These are phyloP conservation scores for Mollisiaceae sp. DNA, from an alignment of 2,329 filamentous ascomycete species.

Conservation along the genomic window DNA sequence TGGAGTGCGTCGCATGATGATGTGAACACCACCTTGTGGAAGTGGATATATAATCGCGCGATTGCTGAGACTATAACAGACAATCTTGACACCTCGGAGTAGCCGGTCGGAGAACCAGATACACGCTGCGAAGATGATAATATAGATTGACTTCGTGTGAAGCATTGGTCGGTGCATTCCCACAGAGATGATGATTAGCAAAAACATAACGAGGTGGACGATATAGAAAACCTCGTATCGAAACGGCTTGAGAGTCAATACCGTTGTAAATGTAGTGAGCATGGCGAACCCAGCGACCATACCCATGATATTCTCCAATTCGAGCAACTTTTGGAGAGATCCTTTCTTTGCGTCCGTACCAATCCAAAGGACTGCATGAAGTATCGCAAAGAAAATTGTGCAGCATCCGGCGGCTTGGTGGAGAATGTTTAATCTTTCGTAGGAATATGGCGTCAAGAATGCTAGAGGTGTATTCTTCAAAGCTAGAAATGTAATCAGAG, in stretches of 20 bases:
- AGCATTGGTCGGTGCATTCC: slow-evolving; percentile 58
- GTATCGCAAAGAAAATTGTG: slow-evolving; percentile 51
- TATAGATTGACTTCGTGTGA: slow-evolving; percentile 46
- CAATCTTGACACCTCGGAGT: slow-evolving; percentile 51
- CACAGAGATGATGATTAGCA: slow-evolving; percentile 52
- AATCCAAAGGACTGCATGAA: slow-evolving; percentile 53
- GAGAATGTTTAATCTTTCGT: slow-evolving; percentile 62
- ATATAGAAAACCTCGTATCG: slow-evolving; percentile 62
- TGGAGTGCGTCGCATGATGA: slow-evolving; percentile 56
- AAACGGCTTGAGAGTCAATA: slow-evolving; percentile 48
- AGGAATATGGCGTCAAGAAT: slow-evolving; percentile 57
- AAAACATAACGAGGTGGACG: slow-evolving; percentile 55
- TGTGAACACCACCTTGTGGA: slow-evolving; percentile 57
- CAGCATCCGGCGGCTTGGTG: slow-evolving; percentile 57
- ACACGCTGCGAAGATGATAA: slow-evolving; percentile 49
- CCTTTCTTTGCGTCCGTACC: slow-evolving; percentile 41
- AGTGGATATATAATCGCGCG: slow-evolving; percentile 58
- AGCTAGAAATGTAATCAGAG: slow-evolving; percentile 58
- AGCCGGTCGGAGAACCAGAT: slow-evolving; percentile 58
- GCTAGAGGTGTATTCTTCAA: slow-evolving; percentile 64
- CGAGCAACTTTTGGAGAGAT: slow-evolving; percentile 42
- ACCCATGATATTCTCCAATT: slow-evolving; percentile 51
- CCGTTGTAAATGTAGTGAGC: slow-evolving; percentile 49
- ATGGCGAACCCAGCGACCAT: slow-evolving; percentile 56
- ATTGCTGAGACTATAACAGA: slow-evolving; percentile 54